Evolutionary conservation across 108 stramenopile species (phyloP).

Genomic region (Parmales sp.): DNA sequence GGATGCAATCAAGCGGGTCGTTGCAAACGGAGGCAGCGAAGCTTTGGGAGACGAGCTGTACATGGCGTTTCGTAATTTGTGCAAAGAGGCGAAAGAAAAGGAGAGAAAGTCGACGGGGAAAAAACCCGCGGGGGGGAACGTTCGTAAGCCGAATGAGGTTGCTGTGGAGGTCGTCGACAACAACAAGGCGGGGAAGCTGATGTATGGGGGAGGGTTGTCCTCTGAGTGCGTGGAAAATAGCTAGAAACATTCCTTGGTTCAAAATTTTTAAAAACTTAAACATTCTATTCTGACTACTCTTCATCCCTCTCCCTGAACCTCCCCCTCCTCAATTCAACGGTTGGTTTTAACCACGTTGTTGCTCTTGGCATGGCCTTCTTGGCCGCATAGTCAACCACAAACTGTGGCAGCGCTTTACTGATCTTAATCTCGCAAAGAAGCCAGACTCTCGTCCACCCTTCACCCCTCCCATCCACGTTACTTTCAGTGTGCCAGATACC

Average conservation of each 20-base stretch:
- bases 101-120: neutral
- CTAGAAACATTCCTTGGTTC: no score
- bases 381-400: slow-evolving; percentile 76
- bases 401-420: slow-evolving; percentile 56
- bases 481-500: slow-evolving; percentile 74
- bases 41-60: neutral
- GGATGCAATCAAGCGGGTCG: neutral
- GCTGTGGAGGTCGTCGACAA: no score
- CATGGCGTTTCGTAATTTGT: neutral
- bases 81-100: neutral
- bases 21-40: neutral
- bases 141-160: no score
- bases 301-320: slow-evolving; percentile 34
- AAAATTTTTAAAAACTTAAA: no score
- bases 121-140: no score
- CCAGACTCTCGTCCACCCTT: slow-evolving; percentile 58
- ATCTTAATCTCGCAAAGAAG: slow-evolving; percentile 64
- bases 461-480: neutral
- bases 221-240: no score
- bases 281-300: no score
- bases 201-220: no score
- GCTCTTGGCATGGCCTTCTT: slow-evolving; percentile 74
- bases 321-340: slow-evolving; percentile 52
- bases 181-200: no score
- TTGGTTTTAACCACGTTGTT: slow-evolving; percentile 69